These are phyloP conservation scores for Nannochloris sp. DNA, from an alignment of 139 green algal species.

Conservation along the genomic window DNA sequence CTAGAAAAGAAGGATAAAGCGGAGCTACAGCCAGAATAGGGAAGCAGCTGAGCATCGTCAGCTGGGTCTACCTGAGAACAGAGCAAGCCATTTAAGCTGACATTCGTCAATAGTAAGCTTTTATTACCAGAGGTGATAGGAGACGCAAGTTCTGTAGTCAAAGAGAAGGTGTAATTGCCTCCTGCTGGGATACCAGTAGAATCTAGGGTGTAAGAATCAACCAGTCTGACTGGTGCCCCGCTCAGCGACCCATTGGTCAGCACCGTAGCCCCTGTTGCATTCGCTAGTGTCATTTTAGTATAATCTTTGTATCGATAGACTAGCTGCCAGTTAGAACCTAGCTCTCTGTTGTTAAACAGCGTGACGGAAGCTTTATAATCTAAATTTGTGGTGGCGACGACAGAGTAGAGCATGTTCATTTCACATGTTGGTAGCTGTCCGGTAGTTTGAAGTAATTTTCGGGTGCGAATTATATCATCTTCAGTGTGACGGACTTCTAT, in stretches of 20 bases:
- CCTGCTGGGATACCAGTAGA: neutral
- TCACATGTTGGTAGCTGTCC: neutral
- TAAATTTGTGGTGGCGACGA: neutral
- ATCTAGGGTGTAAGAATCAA: conserved; percentile 7
- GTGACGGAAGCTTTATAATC: conserved; percentile 9
- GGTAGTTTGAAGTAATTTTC: neutral
- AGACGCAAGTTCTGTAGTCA: neutral
- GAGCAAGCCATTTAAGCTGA: conserved; percentile 29
- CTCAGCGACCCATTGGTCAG: conserved; percentile 2
- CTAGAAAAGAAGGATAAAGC: conserved; percentile 9
- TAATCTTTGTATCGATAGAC: conserved; percentile 11
- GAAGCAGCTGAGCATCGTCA: neutral
- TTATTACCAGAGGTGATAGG: neutral
- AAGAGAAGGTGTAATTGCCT: conserved; percentile 14
- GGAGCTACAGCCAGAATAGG: neutral
- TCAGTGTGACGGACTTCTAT: neutral
- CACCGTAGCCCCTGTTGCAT: conserved; percentile 3
- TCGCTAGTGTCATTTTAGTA: neutral
- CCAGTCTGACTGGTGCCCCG: conserved; percentile 10
- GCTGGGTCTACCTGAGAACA: conserved; percentile 7
- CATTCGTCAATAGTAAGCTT: neutral
- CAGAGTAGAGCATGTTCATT: conserved; percentile 13
- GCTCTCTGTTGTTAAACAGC: conserved; percentile 25
- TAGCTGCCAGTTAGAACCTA: conserved; percentile 19
- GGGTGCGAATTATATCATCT: neutral